phyloP scores from a whole-genome alignment of 306 rosid species.

The Albizia julibrissin region DNA sequence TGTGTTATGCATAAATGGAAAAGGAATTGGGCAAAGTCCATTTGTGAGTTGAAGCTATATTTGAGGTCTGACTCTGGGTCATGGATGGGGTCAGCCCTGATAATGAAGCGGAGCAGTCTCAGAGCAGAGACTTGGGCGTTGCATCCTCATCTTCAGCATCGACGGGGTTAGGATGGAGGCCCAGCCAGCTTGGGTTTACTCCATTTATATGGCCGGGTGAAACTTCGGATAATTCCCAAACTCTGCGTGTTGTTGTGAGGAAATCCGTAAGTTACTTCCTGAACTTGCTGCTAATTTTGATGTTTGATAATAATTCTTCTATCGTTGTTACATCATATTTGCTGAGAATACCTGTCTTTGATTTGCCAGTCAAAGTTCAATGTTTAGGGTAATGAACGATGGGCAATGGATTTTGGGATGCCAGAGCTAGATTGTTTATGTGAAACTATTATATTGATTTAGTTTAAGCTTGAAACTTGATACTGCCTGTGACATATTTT shows the following conservation, averaged over 20 bases:
- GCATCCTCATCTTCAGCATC: conserved; percentile 35
- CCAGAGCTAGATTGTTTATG: conserved; percentile 21
- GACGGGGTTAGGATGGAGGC: conserved; percentile 53
- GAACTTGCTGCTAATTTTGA: conserved; percentile 13
- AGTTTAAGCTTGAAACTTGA: background rate
- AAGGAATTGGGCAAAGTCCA: conserved; percentile 48
- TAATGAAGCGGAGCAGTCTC: conserved; percentile 52
- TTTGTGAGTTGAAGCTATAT: conserved; percentile 50
- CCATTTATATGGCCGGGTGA: conserved; percentile 46
- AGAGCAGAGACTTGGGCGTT: conserved; percentile 35
- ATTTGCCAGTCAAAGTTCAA: conserved; percentile 3
- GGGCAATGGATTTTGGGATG: conserved; percentile 16
- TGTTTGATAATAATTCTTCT: conserved; percentile 3
- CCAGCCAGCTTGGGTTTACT: conserved; percentile 59
- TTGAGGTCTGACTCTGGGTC: conserved; percentile 51
- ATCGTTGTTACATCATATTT: background rate
- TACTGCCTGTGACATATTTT: background rate
- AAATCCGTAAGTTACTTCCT: conserved; percentile 62
- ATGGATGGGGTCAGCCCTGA: conserved; percentile 74
- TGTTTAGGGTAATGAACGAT: background rate
- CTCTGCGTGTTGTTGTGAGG: conserved; percentile 58
- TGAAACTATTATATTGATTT: background rate
- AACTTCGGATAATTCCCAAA: conserved; percentile 46
- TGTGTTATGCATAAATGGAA: conserved; percentile 35
- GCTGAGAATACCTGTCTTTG: background rate